Conservation (phyloP, 1,284 basidiomycete species). For the Pseudozyma sp. region DNA sequence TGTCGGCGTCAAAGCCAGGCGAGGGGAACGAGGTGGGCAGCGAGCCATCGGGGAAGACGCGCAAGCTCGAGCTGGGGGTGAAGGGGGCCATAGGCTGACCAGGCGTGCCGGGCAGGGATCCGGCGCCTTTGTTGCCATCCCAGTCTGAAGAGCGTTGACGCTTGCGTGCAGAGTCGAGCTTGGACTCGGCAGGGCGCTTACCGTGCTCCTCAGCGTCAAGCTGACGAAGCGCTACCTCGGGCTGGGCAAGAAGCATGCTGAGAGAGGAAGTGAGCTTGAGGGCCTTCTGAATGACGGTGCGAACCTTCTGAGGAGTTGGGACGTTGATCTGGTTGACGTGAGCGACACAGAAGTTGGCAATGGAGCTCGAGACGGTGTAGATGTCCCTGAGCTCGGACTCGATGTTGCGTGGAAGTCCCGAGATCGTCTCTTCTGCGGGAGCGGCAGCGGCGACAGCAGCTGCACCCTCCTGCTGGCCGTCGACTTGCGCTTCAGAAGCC, state of each 20-base stretch:
- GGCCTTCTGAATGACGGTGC: constrained; percentile 47
- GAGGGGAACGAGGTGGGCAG: constrained; percentile 43
- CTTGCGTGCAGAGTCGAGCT: constrained; percentile 49
- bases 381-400: constrained; percentile 47
- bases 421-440: constrained; percentile 16
- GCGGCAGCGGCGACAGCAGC: constrained; percentile 6
- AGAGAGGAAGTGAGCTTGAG: constrained; percentile 58
- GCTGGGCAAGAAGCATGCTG: constrained; percentile 47
- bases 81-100: constrained; percentile 24
- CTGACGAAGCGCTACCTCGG: constrained; percentile 49
- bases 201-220: constrained; percentile 40
- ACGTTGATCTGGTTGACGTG: constrained; percentile 47
- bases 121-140: constrained; percentile 21
- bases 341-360: constrained; percentile 55
- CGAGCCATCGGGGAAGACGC: constrained; percentile 45
- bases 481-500: constrained; percentile 10
- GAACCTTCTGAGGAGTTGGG: constrained; percentile 44
- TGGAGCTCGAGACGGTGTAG: constrained; percentile 50
- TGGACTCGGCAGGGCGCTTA: constrained; percentile 43
- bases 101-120: background rate
- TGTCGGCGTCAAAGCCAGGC: constrained; percentile 38
- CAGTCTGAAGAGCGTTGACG: constrained; percentile 48
- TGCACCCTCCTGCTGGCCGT: constrained; percentile 4
- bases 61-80: constrained; percentile 24
- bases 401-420: constrained; percentile 34